phyloP scores from a whole-genome alignment of 352 stramenopile genomes.

The Globisporangium paddicum region DNA sequence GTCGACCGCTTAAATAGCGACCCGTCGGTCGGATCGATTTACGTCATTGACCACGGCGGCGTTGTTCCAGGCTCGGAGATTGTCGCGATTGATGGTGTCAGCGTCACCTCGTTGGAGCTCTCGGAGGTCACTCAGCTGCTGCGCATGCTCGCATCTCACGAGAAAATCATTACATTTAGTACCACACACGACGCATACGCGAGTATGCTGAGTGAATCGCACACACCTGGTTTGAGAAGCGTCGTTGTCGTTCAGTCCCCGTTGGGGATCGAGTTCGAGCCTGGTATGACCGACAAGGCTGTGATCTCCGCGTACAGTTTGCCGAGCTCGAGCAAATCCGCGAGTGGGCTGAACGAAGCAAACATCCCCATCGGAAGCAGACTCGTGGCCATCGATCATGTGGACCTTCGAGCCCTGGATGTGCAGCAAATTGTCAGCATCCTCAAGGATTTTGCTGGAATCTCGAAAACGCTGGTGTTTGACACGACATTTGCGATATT shows the following conservation, averaged over 20 bases:
- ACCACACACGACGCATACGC: conserved; percentile 32
- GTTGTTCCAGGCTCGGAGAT: conserved; percentile 45
- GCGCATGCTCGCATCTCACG: conserved; percentile 26
- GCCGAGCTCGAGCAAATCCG: background rate
- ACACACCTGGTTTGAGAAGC: conserved; percentile 9
- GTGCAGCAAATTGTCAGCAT: conserved; percentile 30
- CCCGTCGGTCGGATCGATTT: conserved; percentile 21
- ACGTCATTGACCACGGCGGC: conserved; percentile 37
- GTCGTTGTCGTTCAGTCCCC: conserved; percentile 20
- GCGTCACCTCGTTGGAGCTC: conserved; percentile 31
- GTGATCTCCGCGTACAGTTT: conserved; percentile 18
- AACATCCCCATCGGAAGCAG: conserved; percentile 33
- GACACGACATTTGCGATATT: conserved; percentile 12
- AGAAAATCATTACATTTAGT: conserved; percentile 60
- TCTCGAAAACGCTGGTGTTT: conserved; percentile 32
- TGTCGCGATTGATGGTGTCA: conserved; percentile 45
- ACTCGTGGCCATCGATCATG: conserved; percentile 40
- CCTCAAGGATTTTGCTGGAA: conserved; percentile 23
- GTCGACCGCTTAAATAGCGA: conserved; percentile 43
- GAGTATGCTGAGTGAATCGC: conserved; percentile 21
- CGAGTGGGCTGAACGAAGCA: conserved; percentile 16
- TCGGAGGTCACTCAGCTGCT: conserved; percentile 32
- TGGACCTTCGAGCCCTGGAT: conserved; percentile 34
- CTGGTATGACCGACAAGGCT: conserved; percentile 7
- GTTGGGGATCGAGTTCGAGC: conserved; percentile 32